Evolutionary conservation across 495 filamentous ascomycete species (phyloP), one percentile per base, ranked within the genome.

Genomic region (Xylaria intraflava): DNA sequence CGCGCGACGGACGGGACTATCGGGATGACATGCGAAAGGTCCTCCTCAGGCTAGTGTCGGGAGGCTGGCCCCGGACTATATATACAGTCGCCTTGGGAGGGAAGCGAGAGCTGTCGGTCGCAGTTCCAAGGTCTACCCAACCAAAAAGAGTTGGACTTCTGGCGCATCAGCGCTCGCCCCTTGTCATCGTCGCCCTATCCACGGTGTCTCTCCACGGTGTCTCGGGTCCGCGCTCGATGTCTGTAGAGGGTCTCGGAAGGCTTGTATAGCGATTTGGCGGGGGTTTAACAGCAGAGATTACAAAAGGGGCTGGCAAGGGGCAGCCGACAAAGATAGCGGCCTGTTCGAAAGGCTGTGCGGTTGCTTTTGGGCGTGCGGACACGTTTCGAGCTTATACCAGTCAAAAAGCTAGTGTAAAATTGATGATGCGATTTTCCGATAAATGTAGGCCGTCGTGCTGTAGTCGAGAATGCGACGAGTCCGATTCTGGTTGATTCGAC

Each of bases 1-100:
- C 51, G 58, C 64, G 55, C 61, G 64, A 64, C 51, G 55, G 59
- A 46, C 41, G 16, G 40, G 42, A 38, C 27, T 55, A 53, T 49
- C 33, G 50, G 46, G 29, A 33, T 30, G 55, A 50, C n/a, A 51
- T 41, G 40, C 27, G 46, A 40, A 41, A 45, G 29, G 27, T 27
- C 48, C 36, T 49, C 22, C 36, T 35, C 10, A 36, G 36, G 12
- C 30, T 19, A 27, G 43, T 14, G 24, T 46, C 43, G 12, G 36
- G 30, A 10, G 24, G 24, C n/a, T 10, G 26, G 27, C 33, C 12
- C 27, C 27, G 26, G n/a, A 20, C 26, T 10, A 24, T 54, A 36
- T 29, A 35, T 19, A 38, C 27, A 19, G 52, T 26, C 3, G 45
- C 36, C 27, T 35, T 23, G n/a, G n/a, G 6, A 19, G 9, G 35